A percentile compares a stretch with the other conserved stretches of the same genome.
Conservation (phyloP, 306 rosid genomes). For the Leucaena leucocephala region DNA sequence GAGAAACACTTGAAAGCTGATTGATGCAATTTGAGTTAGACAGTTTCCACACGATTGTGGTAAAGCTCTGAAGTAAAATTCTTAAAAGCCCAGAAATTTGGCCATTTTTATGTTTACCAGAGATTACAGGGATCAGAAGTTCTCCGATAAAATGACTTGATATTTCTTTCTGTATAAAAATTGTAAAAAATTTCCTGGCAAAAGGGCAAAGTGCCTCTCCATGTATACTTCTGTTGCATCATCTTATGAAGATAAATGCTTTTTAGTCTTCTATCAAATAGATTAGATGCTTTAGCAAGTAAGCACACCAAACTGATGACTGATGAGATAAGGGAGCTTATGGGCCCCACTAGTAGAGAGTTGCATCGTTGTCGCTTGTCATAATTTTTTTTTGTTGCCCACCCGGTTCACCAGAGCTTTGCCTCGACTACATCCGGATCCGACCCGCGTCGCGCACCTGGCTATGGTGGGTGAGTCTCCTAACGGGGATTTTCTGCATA, state of each 20-base stretch:
- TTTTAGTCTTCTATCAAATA: no score
- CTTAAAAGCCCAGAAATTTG: slow-evolving; percentile 26
- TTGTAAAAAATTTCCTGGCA: slow-evolving; percentile 23
- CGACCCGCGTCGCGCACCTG: no score
- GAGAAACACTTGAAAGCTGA: slow-evolving; percentile 81
- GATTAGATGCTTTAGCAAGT: no score
- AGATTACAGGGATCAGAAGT: slow-evolving; percentile 27
- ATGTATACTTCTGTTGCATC: not conserved
- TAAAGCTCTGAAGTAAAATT: slow-evolving; percentile 39
- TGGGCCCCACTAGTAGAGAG: not conserved
- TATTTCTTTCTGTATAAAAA: slow-evolving; percentile 34
- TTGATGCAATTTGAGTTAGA: slow-evolving; percentile 14
- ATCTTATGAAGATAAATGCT: not conserved
- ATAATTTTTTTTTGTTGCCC: no score
- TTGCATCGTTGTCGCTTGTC: not conserved
- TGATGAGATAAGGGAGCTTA: not conserved
- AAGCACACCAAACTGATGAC: not conserved
- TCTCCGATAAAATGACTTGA: slow-evolving; percentile 17
- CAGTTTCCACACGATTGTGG: slow-evolving; percentile 28
- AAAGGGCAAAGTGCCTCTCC: slow-evolving; percentile 9
- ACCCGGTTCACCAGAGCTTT: no score
- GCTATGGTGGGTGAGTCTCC: no score
- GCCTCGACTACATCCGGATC: no score
- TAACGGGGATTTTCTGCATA: no score
- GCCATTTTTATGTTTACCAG: slow-evolving; percentile 27